These are phyloP conservation scores for Calvatia gigantea DNA, from an alignment of 768 basidiomycete species.

Conservation along the genomic window DNA sequence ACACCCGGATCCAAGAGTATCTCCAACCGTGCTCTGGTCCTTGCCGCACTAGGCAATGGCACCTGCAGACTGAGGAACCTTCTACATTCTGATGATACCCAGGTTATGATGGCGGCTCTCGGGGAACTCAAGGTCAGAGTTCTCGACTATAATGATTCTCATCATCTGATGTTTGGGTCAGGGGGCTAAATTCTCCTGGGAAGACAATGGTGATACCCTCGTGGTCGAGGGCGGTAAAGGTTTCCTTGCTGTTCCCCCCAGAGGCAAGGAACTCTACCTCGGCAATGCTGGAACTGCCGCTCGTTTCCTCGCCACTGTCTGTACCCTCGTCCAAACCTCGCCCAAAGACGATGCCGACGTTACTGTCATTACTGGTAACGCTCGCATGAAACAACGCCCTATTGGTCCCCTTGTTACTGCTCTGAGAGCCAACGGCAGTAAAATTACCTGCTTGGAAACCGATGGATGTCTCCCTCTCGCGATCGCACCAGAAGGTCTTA, in stretches of 20 bases:
- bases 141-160: slow-evolving; percentile 3
- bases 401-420: slow-evolving; percentile 95
- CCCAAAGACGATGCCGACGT: slow-evolving; percentile 34
- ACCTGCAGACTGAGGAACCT: slow-evolving; percentile 87
- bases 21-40: slow-evolving; percentile 89
- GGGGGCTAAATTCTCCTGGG: slow-evolving; percentile 94
- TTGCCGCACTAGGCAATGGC: slow-evolving; percentile 88
- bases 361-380: slow-evolving; percentile 94
- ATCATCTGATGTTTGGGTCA: slow-evolving; percentile 23
- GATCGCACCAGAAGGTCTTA: slow-evolving; percentile 79
- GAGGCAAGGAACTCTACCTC: slow-evolving; percentile 88
- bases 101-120: slow-evolving; percentile 98
- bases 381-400: slow-evolving; percentile 98
- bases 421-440: slow-evolving; percentile 73
- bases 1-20: slow-evolving; percentile 97
- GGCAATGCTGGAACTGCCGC: slow-evolving; percentile 98
- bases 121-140: slow-evolving; percentile 73
- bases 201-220: slow-evolving; percentile 93
- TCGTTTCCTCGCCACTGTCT: slow-evolving; percentile 95
- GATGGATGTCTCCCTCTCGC: slow-evolving; percentile 86
- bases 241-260: slow-evolving; percentile 67
- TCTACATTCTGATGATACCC: slow-evolving; percentile 96
- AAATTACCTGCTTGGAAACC: slow-evolving; percentile 74
- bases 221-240: slow-evolving; percentile 89
- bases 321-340: slow-evolving; percentile 70